Conservation (phyloP, 2,329 filamentous ascomycete species). For the Paecilomyces formosus region DNA sequence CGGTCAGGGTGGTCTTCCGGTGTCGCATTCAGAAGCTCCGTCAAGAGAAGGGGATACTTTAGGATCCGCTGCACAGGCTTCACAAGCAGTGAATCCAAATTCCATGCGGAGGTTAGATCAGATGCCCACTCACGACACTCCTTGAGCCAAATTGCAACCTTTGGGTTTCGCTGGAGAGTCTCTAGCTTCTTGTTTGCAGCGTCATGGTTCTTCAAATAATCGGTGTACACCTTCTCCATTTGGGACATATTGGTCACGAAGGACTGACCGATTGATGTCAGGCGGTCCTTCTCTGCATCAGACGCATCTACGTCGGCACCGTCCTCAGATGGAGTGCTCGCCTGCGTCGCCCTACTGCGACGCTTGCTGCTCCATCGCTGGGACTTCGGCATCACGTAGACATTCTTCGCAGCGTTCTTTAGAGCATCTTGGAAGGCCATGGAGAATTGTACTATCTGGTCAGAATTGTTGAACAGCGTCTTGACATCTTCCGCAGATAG, state of each 20-base stretch:
- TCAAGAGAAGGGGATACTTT: constrained; percentile 84
- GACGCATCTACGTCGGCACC: constrained; percentile 22
- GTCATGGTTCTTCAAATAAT: constrained; percentile 59
- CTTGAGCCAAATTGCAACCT: constrained; percentile 71
- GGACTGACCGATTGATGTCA: constrained; percentile 52
- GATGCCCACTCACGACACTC: constrained; percentile 90
- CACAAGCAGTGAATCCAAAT: constrained; percentile 89
- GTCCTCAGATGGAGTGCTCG: constrained; percentile 23
- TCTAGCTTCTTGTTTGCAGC: constrained; percentile 56
- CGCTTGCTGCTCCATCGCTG: constrained; percentile 48
- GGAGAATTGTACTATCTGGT: constrained; percentile 83
- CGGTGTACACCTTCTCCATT: constrained; percentile 59
- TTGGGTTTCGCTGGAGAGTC: constrained; percentile 44
- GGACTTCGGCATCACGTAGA: constrained; percentile 63
- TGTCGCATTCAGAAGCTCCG: constrained; percentile 71
- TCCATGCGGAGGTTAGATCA: constrained; percentile 90
- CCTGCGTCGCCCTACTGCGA: constrained; percentile 33
- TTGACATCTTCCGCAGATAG: constrained; percentile 80
- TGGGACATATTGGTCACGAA: constrained; percentile 49
- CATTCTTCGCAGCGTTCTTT: constrained; percentile 68
- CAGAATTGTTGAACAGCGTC: constrained; percentile 84
- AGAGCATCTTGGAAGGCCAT: constrained; percentile 70
- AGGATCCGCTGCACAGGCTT: constrained; percentile 93
- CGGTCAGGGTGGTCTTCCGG: constrained; percentile 78
- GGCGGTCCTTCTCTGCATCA: constrained; percentile 50